Conservation (phyloP, 768 basidiomycete genomes). For the Atractiella rhizophila region DNA sequence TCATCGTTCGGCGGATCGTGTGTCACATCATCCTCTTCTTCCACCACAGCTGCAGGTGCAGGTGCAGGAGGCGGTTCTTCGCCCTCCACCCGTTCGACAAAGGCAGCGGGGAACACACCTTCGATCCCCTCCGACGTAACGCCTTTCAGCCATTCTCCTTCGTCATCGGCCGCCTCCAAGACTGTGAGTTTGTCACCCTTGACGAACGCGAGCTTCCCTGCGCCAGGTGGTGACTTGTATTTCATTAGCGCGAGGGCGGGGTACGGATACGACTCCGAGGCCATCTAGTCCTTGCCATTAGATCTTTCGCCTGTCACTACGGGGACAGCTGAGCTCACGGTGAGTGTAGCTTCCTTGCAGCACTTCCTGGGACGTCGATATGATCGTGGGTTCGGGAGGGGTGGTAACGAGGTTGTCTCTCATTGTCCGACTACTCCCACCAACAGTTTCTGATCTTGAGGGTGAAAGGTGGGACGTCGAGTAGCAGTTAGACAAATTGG, state of each 20-base stretch:
- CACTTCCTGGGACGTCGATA: too few species aligned
- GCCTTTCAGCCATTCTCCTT: conserved; percentile 13
- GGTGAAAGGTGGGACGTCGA: too few species aligned
- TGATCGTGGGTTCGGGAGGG: too few species aligned
- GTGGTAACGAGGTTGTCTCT: too few species aligned
- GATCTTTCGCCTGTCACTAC: too few species aligned
- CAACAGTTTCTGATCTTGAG: too few species aligned
- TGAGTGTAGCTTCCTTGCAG: too few species aligned
- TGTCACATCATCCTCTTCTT: neutral
- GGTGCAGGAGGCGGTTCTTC: neutral
- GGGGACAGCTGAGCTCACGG: too few species aligned
- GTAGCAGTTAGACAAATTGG: too few species aligned
- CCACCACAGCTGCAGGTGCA: neutral
- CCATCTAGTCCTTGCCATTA: too few species aligned
- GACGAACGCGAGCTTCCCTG: neutral
- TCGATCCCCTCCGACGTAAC: neutral
- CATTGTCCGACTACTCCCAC: too few species aligned
- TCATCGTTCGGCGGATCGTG: neutral
- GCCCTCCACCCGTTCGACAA: conserved; percentile 3
- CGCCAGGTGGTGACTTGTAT: conserved; percentile 8
- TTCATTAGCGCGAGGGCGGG: conserved; percentile 4
- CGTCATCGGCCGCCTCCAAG: conserved; percentile 7
- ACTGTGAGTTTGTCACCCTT: conserved; percentile 9
- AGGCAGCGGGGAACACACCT: conserved; percentile 9
- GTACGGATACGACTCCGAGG: too few species aligned